Evolutionary conservation across 805 yeast species (phyloP).

Genomic region (Candida pseudoglaebosa): DNA sequence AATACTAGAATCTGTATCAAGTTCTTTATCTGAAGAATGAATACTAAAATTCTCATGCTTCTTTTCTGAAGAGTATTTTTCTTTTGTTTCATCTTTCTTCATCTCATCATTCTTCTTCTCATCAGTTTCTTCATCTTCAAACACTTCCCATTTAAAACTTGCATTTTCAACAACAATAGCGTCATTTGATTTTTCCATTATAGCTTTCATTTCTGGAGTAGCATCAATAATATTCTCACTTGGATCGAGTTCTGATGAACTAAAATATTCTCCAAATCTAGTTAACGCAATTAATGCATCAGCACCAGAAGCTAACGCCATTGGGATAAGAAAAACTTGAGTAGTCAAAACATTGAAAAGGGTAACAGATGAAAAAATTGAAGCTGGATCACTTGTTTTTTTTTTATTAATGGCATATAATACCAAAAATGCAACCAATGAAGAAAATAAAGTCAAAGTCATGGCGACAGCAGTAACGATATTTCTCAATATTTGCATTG

Average conservation of each 20-base stretch:
- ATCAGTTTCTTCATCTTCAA: slow-evolving; percentile 16
- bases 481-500: slow-evolving; percentile 63
- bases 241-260: slow-evolving; percentile 40
- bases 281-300: slow-evolving; percentile 63
- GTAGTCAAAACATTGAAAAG: slow-evolving; percentile 59
- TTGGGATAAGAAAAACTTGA: slow-evolving; percentile 66
- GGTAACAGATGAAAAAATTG: slow-evolving; percentile 66
- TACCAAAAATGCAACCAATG: slow-evolving; percentile 51
- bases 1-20: slow-evolving; percentile 7
- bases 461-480: slow-evolving; percentile 60
- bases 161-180: slow-evolving; percentile 23
- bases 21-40: slow-evolving; percentile 9
- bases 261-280: slow-evolving; percentile 53
- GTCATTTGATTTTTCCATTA: slow-evolving; percentile 21
- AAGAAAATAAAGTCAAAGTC: slow-evolving; percentile 65
- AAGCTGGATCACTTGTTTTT: slow-evolving; percentile 47
- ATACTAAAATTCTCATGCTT: slow-evolving; percentile 5
- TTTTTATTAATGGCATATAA: slow-evolving; percentile 28
- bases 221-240: slow-evolving; percentile 28
- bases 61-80: slow-evolving; percentile 5
- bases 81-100: slow-evolving; percentile 4
- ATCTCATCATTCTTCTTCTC: slow-evolving; percentile 6
- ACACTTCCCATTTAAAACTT: slow-evolving; percentile 28
- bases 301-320: slow-evolving; percentile 62
- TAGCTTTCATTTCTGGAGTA: slow-evolving; percentile 14